phyloP scores from a whole-genome alignment of 2,329 filamentous ascomycete genomes.

The Daldinia sp. region DNA sequence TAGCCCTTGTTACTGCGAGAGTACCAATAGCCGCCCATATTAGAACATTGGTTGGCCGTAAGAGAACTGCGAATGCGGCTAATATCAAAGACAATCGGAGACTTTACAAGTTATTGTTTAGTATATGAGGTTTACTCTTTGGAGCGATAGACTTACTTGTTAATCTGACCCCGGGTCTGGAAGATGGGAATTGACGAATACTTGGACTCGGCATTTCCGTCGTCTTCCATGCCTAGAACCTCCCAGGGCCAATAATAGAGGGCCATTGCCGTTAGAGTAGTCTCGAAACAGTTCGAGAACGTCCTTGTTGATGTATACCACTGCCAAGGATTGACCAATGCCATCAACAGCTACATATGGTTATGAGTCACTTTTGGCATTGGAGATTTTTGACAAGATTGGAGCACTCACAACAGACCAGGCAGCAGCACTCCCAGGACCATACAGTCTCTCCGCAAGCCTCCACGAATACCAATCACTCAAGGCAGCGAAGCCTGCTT shows the following conservation, averaged over 20 bases:
- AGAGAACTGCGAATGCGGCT: slow-evolving; percentile 83
- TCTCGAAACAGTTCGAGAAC: slow-evolving; percentile 94
- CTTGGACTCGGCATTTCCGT: slow-evolving; percentile 57
- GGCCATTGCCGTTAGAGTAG: slow-evolving; percentile 83
- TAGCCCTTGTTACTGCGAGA: slow-evolving; percentile 61
- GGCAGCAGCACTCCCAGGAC: slow-evolving; percentile 70
- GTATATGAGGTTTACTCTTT: slow-evolving; percentile 3
- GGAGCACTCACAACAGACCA: slow-evolving; percentile 74
- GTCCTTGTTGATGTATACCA: slow-evolving; percentile 96
- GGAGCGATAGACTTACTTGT: slow-evolving; percentile 45
- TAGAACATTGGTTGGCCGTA: slow-evolving; percentile 89
- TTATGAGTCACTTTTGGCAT: slow-evolving; percentile 30
- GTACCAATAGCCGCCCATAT: slow-evolving; percentile 81
- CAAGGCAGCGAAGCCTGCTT: slow-evolving; percentile 81
- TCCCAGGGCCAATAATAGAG: slow-evolving; percentile 90
- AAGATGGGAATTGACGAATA: slow-evolving; percentile 47
- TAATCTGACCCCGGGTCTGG: slow-evolving; percentile 49
- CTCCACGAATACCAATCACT: slow-evolving; percentile 92
- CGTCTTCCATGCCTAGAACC: slow-evolving; percentile 62
- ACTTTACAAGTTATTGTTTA: slow-evolving; percentile 51
- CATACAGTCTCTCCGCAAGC: slow-evolving; percentile 80
- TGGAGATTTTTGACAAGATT: background rate
- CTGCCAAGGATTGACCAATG: slow-evolving; percentile 87
- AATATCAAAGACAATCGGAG: slow-evolving; percentile 75
- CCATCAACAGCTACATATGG: slow-evolving; percentile 72